Base-by-base conservation (phyloP, 2,329 filamentous ascomycete species). In the Diplocarpon rosae region DNA sequence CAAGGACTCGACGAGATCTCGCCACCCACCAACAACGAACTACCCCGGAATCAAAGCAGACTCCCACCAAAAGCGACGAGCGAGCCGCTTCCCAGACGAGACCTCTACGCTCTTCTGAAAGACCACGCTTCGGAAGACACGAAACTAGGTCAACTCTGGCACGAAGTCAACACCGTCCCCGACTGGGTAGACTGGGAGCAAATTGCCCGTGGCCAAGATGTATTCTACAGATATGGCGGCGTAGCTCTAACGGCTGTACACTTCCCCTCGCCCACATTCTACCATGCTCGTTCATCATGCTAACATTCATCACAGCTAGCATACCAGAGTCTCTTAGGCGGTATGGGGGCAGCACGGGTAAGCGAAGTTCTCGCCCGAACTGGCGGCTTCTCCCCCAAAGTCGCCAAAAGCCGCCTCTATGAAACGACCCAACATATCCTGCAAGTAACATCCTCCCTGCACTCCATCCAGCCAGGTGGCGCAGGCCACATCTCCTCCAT, bases 161-260 rank as follows among this genome's bases (percentile, higher is more conserved):
- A 63, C 0, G 69, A 87, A 56, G 69, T 83, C 45, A 80, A 77
- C 46, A 78, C 72, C 0, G 63, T 86, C 3, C 85, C 84, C 0
- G 68, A 73, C 1, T 89, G 83, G 83, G 84, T 89, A 2, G 77
- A 88, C 59, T 89, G 83, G 83, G 72, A 73, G 1, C 82, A 87
- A 58, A 80, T 90, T 45, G 68, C 72, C 47, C 70, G 84, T 56
- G 85, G 84, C 0, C 84, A 90, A 59, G 75, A 83, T 53, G 75
- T 87, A 0, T 86, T 88, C 57, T 88, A 85, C 61, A 75, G 84
- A 30, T 89, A 88, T 61, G 82, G 76, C 14, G 78, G 76, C 0
- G 75, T 81, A 1, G 73, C 74, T 16, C 62, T 87, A 15, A 82
- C 78, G 7, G 77, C 66, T 9, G 69, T 69, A 57, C 55, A 63